Evolutionary conservation across 371 early-diverging fungal species (phyloP).

Genomic region (Mortierella sp.): DNA sequence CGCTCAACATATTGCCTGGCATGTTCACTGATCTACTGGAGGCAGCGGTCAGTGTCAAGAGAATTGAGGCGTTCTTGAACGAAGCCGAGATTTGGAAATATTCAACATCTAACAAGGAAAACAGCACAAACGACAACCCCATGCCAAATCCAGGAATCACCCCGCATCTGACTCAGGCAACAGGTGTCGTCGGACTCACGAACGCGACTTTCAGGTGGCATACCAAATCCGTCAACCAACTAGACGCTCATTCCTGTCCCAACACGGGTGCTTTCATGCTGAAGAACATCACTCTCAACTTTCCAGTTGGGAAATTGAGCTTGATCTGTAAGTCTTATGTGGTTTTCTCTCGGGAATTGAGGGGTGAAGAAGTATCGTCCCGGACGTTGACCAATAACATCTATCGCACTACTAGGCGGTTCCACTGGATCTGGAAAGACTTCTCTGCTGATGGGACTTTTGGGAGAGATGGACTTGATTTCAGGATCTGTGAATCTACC

Average conservation of each 20-base stretch:
- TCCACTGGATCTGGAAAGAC: constrained; percentile 66
- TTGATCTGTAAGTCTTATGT: too few species aligned
- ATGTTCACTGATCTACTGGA: constrained; percentile 67
- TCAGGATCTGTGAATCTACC: constrained; percentile 53
- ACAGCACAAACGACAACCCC: too few species aligned
- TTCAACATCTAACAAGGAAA: too few species aligned
- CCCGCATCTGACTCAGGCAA: constrained; percentile 53
- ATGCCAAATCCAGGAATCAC: constrained; percentile 49
- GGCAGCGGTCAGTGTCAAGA: constrained; percentile 69
- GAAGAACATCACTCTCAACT: constrained; percentile 56
- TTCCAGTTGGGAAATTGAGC: constrained; percentile 61
- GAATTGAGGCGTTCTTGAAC: constrained; percentile 79
- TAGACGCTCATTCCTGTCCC: too few species aligned
- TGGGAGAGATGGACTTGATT: constrained; percentile 59
- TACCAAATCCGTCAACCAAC: too few species aligned
- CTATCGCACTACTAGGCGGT: constrained; percentile 58
- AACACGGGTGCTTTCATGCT: too few species aligned
- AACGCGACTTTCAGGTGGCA: constrained; percentile 60
- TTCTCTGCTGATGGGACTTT: constrained; percentile 57
- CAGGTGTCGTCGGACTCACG: constrained; percentile 60
- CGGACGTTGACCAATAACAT: too few species aligned
- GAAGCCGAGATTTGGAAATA: constrained; percentile 74
- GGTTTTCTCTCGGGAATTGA: too few species aligned
- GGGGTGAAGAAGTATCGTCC: too few species aligned
- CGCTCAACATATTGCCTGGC: constrained; percentile 74